A percentile compares a stretch with the other conserved stretches of the same genome.
phyloP scores from a whole-genome alignment of 495 filamentous ascomycete genomes.

The Tuber umbilicatum region DNA sequence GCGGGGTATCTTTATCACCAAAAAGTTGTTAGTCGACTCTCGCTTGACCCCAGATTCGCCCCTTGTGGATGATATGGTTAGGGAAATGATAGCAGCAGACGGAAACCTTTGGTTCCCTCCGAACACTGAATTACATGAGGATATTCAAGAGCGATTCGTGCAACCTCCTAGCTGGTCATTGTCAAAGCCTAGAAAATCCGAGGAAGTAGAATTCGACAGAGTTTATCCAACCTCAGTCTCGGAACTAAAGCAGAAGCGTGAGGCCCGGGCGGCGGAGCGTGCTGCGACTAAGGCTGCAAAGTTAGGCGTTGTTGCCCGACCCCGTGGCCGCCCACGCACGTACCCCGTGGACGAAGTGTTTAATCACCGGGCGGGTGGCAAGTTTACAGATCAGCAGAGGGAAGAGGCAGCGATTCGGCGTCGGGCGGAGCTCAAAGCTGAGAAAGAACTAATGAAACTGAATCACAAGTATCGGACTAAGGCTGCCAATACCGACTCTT shows the following conservation, averaged over 20 bases:
- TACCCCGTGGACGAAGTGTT: slow-evolving; percentile 23
- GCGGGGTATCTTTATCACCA: slow-evolving; percentile 53
- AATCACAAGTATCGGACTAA: slow-evolving; percentile 36
- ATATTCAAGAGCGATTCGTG: slow-evolving; percentile 36
- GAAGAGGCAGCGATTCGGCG: slow-evolving; percentile 38
- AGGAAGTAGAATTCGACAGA: slow-evolving; percentile 40
- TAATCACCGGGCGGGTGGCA: slow-evolving; percentile 23
- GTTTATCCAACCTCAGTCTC: slow-evolving; percentile 39
- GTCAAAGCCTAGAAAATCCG: slow-evolving; percentile 35
- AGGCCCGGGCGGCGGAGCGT: slow-evolving; percentile 31
- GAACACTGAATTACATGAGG: slow-evolving; percentile 39
- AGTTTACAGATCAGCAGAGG: slow-evolving; percentile 42
- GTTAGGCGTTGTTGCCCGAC: slow-evolving; percentile 25
- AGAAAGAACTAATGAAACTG: slow-evolving; percentile 32
- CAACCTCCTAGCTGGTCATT: slow-evolving; percentile 36
- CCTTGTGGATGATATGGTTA: slow-evolving; percentile 50
- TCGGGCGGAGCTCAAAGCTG: slow-evolving; percentile 31
- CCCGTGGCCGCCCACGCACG: slow-evolving; percentile 33
- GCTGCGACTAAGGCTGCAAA: slow-evolving; percentile 32
- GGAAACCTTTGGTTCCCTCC: slow-evolving; percentile 45
- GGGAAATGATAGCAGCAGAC: slow-evolving; percentile 49
- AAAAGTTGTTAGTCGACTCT: slow-evolving; percentile 50
- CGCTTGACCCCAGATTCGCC: slow-evolving; percentile 50
- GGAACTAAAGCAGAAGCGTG: slow-evolving; percentile 38
- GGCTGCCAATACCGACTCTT: slow-evolving; percentile 18